Evolutionary conservation across 495 filamentous ascomycete genomes (phyloP), one percentile per base, ranked within the genome.

Genomic region (Penicillium pulvis): DNA sequence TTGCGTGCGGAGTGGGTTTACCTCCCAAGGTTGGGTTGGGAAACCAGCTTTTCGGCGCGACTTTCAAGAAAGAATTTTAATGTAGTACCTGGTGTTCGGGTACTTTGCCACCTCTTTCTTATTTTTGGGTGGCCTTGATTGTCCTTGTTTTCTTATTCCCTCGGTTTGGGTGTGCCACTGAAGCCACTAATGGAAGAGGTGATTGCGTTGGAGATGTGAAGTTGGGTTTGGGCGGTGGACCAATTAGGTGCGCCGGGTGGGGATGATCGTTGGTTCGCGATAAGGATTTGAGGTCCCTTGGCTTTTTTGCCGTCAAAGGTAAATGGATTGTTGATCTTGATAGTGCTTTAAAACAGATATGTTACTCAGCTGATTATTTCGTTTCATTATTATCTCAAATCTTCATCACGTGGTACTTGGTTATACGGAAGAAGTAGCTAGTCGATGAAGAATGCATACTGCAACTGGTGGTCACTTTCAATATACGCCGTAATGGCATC

Each of bases 1-100:
- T 39, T 17, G 56, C 45, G 63, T 68, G 66, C 66, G 66, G 66
- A 68, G 63, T 39, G 35, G 35, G 35, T 39, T 39, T 39, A 1
- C 35, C 12, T 39, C 20, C 20, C 20, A 23, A 23, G 20, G 20
- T 23, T 23, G 20, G 20, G 20, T 23, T 23, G 20, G 20, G 20
- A 23, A 23, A 23, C 20, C 20, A 28, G 6, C 28, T 36, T 3
- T 36, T 36, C 33, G 20, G 20, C 20, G 20, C 20, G 20, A 23
- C 20, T 23, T 23, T 12, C 14, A 9, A 12, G 35, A 16, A 39
- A 39, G 35, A 41, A 12, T n/a, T 6, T n/a, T 7, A 6, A n/a
- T 36, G 33, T 14, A 41, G 39, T n/a, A 7, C 16, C 16, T 16
- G 14, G 39, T 14, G 14, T 7, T 41, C 4, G 39, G 39, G 33